phyloP scores from a whole-genome alignment of 768 basidiomycete species.

The Mycena filopes region DNA sequence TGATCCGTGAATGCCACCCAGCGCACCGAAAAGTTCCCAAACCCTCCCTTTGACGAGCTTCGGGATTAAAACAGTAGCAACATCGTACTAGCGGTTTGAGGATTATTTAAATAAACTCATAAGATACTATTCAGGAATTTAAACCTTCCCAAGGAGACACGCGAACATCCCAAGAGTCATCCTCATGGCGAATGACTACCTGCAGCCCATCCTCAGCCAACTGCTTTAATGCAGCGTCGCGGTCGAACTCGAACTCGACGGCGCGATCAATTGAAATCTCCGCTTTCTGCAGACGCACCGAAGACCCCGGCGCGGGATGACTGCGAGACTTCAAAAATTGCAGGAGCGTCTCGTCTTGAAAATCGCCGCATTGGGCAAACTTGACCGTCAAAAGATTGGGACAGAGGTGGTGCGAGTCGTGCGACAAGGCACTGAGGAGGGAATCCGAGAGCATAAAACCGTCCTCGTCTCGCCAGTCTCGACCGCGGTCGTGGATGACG shows the following conservation, averaged over 20 bases:
- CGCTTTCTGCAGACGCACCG: not conserved
- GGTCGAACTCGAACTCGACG: slow-evolving; percentile 10
- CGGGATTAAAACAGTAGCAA: no score
- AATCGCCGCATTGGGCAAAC: slow-evolving; percentile 13
- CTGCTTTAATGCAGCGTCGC: slow-evolving; percentile 8
- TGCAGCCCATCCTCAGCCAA: slow-evolving; percentile 12
- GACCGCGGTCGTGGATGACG: slow-evolving; percentile 5
- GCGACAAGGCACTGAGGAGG: slow-evolving; percentile 12
- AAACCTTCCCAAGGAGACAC: slow-evolving; percentile 29
- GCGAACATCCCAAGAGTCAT: slow-evolving; percentile 28
- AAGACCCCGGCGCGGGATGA: not conserved
- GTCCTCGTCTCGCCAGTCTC: slow-evolving; percentile 22
- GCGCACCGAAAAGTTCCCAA: no score
- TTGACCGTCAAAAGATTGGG: slow-evolving; percentile 15
- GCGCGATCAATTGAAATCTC: slow-evolving; percentile 22
- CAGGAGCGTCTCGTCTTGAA: slow-evolving; percentile 10
- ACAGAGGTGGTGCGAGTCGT: not conserved
- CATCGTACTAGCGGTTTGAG: no score
- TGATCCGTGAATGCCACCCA: no score
- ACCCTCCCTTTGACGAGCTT: no score
- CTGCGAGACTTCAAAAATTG: slow-evolving; percentile 15
- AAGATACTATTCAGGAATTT: not conserved
- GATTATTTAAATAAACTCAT: no score
- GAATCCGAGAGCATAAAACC: slow-evolving; percentile 8
- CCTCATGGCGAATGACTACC: slow-evolving; percentile 12